Conservation (phyloP, 805 yeast genomes). For the Kuraishia piskuri region DNA sequence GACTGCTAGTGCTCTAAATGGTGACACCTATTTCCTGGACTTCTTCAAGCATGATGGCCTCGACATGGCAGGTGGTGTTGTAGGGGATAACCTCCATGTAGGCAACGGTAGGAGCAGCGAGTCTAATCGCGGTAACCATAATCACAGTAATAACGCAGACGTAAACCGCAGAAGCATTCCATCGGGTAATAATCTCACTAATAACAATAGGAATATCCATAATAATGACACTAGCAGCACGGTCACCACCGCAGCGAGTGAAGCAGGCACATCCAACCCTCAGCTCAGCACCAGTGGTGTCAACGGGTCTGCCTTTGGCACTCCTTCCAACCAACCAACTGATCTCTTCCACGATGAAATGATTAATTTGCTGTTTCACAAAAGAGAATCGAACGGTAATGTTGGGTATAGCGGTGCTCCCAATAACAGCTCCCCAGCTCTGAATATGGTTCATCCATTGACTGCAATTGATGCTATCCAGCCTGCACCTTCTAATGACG, state of each 20-base stretch:
- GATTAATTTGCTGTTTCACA: constrained; percentile 43
- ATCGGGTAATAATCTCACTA: too few species aligned
- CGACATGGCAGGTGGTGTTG: constrained; percentile 7
- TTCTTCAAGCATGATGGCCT: constrained; percentile 28
- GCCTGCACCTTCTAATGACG: constrained; percentile 1
- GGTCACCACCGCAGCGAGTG: not conserved
- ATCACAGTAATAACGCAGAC: not conserved
- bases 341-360: constrained; percentile 30
- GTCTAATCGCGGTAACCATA: not conserved
- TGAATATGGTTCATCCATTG: too few species aligned
- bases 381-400: constrained; percentile 7
- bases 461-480: too few species aligned
- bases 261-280: not conserved
- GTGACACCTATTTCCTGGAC: constrained; percentile 51
- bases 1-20: constrained; percentile 64
- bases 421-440: not conserved
- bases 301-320: not conserved
- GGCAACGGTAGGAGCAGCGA: not conserved
- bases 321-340: not conserved
- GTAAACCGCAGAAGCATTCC: not conserved
- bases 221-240: not conserved
- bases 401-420: not conserved
- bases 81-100: not conserved
- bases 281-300: not conserved
- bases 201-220: too few species aligned